A percentile compares a stretch with the other conserved stretches of the same genome.
Evolutionary conservation across 768 basidiomycete genomes (phyloP).

Genomic region (Russula sp.): DNA sequence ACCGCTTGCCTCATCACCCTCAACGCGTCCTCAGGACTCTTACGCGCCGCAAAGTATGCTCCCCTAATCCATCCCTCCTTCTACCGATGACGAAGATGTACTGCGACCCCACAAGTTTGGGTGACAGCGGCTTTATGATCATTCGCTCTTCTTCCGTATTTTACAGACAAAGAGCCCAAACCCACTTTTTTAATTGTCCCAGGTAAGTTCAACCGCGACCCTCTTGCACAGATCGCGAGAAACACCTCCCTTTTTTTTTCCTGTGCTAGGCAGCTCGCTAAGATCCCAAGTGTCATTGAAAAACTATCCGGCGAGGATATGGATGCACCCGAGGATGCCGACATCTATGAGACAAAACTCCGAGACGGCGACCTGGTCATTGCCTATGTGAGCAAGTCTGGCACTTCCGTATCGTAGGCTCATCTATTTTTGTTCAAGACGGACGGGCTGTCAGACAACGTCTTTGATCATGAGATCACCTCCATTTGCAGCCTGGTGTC

Average conservation of each 20-base stretch:
- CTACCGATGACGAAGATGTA: conserved; percentile 9
- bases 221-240: neutral
- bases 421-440: conserved; percentile 34
- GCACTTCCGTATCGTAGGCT: neutral
- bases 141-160: conserved; percentile 62
- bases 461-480: conserved; percentile 62
- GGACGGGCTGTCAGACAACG: conserved; percentile 50
- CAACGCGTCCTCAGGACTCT: conserved; percentile 65
- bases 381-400: conserved; percentile 37
- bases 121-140: conserved; percentile 74
- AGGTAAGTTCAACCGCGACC: conserved; percentile 34
- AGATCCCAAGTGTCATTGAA: conserved; percentile 29
- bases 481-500: conserved; percentile 64
- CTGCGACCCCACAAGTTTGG: conserved; percentile 42
- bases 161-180: conserved; percentile 40
- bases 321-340: conserved; percentile 41
- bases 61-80: neutral
- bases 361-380: conserved; percentile 50
- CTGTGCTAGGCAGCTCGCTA: conserved; percentile 33
- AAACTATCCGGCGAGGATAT: conserved; percentile 26
- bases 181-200: conserved; percentile 44
- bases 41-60: conserved; percentile 73
- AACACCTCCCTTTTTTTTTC: neutral
- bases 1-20: conserved; percentile 73
- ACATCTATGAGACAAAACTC: conserved; percentile 40